Evolutionary conservation across 768 basidiomycete genomes (phyloP).

Genomic region (Amanita jacksonii): DNA sequence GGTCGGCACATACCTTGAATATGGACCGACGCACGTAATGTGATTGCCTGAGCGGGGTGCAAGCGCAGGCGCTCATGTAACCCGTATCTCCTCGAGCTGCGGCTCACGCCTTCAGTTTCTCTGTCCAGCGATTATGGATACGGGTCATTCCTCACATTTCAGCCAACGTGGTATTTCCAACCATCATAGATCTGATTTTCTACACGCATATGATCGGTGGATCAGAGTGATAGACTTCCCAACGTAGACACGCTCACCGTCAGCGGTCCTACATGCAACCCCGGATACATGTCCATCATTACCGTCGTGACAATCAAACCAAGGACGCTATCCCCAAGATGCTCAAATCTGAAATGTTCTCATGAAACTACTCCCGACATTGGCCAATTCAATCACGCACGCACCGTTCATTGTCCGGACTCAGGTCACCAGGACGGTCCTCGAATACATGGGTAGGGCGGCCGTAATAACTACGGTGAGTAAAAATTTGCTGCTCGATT

Average conservation of each 20-base stretch:
- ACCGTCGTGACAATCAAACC: constrained; percentile 57
- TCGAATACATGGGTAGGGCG: constrained; percentile 72
- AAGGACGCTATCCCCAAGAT: constrained; percentile 69
- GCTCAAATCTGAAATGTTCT: constrained; percentile 49
- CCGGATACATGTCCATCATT: constrained; percentile 54
- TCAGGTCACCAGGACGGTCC: constrained; percentile 59
- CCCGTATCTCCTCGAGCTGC: constrained; percentile 54
- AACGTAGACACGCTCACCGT: constrained; percentile 40
- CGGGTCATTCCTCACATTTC: constrained; percentile 37
- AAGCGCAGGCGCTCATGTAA: constrained; percentile 53
- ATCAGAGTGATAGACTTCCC: constrained; percentile 1
- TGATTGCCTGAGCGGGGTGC: constrained; percentile 66
- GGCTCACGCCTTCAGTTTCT: constrained; percentile 4
- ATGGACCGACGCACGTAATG: constrained; percentile 55
- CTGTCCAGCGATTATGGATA: neutral
- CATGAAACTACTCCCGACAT: neutral
- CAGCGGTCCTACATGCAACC: constrained; percentile 66
- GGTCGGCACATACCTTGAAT: constrained; percentile 49
- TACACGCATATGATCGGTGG: constrained; percentile 20
- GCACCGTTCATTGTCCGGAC: constrained; percentile 78
- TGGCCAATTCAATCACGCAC: neutral
- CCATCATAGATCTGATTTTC: constrained; percentile 75
- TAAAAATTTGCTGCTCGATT: constrained; percentile 53
- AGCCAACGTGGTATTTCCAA: constrained; percentile 66
- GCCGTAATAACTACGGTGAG: constrained; percentile 63